A percentile compares a stretch with the other conserved stretches of the same genome.
Conservation (phyloP, 352 stramenopile species). For the Phytophthora pinifolia region DNA sequence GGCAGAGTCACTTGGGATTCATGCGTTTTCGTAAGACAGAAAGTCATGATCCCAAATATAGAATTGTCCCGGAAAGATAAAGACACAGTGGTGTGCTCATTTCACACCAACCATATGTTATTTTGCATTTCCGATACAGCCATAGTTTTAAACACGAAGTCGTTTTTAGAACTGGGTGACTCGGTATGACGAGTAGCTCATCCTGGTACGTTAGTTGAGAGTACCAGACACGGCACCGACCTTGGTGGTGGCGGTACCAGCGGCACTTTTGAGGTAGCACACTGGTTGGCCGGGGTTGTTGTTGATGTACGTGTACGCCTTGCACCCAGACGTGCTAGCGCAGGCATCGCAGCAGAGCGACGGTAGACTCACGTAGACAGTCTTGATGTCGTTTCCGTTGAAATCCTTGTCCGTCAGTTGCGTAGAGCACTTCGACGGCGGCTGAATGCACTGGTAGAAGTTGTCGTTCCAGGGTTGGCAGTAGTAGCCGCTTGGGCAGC, state of each 20-base stretch:
- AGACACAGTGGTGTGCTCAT: no score
- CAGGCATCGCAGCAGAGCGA: conserved; percentile 47
- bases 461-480: conserved; percentile 42
- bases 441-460: conserved; percentile 38
- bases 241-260: conserved; percentile 18
- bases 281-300: conserved; percentile 27
- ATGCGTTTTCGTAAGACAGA: no score
- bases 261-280: conserved; percentile 36
- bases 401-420: conserved; percentile 39
- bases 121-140: no score
- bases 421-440: conserved; percentile 26
- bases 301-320: conserved; percentile 52
- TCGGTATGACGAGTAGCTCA: no score
- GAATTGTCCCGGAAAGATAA: no score
- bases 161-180: no score
- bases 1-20: no score
- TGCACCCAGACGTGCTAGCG: conserved; percentile 30
- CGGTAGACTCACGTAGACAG: conserved; percentile 37
- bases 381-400: conserved; percentile 44
- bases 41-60: no score
- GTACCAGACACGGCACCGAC: conserved; percentile 34
- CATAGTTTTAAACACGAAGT: no score
- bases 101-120: no score
- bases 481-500: conserved; percentile 36
- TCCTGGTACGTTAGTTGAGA: conserved; percentile 29